A percentile compares a stretch with the other conserved stretches of the same genome.
phyloP scores from a whole-genome alignment of 345 rosid genomes.

The Toxicodendron radicans region DNA sequence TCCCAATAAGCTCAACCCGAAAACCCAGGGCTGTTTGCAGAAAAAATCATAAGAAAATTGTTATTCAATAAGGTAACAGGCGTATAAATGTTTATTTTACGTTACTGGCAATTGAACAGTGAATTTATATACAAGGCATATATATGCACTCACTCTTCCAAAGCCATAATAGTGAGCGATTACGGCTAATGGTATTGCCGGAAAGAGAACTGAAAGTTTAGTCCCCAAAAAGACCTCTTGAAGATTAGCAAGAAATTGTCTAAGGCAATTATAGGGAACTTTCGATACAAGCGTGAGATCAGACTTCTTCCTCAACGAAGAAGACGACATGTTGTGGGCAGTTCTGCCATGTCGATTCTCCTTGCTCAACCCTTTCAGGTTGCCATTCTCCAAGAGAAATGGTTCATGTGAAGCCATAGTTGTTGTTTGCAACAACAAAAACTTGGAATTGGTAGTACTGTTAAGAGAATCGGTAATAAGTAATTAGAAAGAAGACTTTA shows the following conservation, averaged over 20 bases:
- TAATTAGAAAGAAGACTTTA: too few relatives aligned
- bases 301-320: constrained; percentile 76
- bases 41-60: constrained; percentile 1
- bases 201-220: constrained; percentile 72
- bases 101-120: too few relatives aligned
- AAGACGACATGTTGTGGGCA: constrained; percentile 82
- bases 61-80: too few relatives aligned
- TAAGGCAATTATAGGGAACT: constrained; percentile 48
- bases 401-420: constrained; percentile 48
- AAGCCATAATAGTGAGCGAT: constrained; percentile 51
- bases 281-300: constrained; percentile 60
- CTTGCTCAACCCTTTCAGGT: constrained; percentile 48
- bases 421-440: constrained; percentile 1
- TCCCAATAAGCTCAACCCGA: constrained; percentile 82
- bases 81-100: too few relatives aligned
- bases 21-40: constrained; percentile 71
- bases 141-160: constrained; percentile 54
- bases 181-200: constrained; percentile 77
- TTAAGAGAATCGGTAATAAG: too few relatives aligned
- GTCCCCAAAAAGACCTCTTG: constrained; percentile 90
- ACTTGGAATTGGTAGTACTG: background rate
- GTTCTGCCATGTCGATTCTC: constrained; percentile 73
- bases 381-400: constrained; percentile 57
- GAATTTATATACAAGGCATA: background rate
- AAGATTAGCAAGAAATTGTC: constrained; percentile 54